phyloP scores from a whole-genome alignment of 768 basidiomycete species.

The Rhizopogon sp. region DNA sequence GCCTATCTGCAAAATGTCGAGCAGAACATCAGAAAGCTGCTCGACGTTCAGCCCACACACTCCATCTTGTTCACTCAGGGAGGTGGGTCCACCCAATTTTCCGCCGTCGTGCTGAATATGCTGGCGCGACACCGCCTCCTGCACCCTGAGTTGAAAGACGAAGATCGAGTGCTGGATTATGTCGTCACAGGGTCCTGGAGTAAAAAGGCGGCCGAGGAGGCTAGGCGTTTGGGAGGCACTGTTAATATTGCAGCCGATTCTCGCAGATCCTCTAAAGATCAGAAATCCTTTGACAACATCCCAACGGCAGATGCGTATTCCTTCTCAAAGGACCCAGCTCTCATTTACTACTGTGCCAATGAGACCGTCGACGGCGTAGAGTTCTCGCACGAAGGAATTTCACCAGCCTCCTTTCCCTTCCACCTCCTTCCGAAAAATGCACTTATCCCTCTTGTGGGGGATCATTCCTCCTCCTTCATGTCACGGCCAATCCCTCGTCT shows the following conservation, averaged over 20 bases:
- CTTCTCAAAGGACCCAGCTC: constrained; percentile 77
- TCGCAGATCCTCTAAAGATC: constrained; percentile 54
- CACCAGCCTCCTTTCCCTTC: constrained; percentile 76
- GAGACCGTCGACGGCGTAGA: constrained; percentile 97
- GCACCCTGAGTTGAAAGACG: constrained; percentile 50
- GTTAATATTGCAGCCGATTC: constrained; percentile 73
- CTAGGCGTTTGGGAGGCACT: constrained; percentile 54
- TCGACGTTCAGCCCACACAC: constrained; percentile 80
- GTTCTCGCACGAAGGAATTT: constrained; percentile 57
- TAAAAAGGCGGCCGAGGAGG: constrained; percentile 81
- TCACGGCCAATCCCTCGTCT: constrained; percentile 86
- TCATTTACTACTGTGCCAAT: constrained; percentile 99
- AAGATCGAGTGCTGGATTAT: constrained; percentile 75
- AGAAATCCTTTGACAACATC: constrained; percentile 73
- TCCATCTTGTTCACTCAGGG: constrained; percentile 91
- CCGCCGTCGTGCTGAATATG: constrained; percentile 87
- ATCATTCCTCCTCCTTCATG: constrained; percentile 97
- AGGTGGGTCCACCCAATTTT: constrained; percentile 90
- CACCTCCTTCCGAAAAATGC: constrained; percentile 51
- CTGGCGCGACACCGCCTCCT: constrained; percentile 80
- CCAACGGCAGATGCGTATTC: constrained; percentile 68
- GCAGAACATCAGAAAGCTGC: constrained; percentile 65
- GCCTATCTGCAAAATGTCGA: constrained; percentile 60
- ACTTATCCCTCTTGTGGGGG: constrained; percentile 83
- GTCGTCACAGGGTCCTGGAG: constrained; percentile 93